Percentiles rank a stretch among this genome's conserved stretches.
Evolutionary conservation across 179 eudicot genomes (phyloP).

Genomic region (Amaranthus tricolor): DNA sequence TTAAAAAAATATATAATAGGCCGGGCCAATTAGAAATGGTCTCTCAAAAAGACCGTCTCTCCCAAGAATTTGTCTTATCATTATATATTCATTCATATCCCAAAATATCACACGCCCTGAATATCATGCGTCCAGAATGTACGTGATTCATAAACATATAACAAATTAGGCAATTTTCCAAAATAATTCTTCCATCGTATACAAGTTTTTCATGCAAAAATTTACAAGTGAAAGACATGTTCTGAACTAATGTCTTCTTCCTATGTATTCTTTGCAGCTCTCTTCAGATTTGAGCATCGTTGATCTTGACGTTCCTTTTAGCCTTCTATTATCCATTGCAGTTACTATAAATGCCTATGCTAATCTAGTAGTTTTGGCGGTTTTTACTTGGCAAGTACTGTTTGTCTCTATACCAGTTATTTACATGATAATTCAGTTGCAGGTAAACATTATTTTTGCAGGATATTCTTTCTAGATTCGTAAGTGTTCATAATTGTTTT

Average conservation of each 20-base stretch:
- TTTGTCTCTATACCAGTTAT: slow-evolving; percentile 64
- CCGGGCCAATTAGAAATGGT: no score
- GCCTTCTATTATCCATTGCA: slow-evolving; percentile 45
- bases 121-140: no score
- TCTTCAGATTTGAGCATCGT: slow-evolving; percentile 24
- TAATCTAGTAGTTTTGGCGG: slow-evolving; percentile 58
- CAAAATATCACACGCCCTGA: no score
- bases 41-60: no score
- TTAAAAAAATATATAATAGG: no score
- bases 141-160: no score
- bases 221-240: no score
- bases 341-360: slow-evolving; percentile 49
- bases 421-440: slow-evolving; percentile 49
- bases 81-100: no score
- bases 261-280: slow-evolving; percentile 23
- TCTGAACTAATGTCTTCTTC: slow-evolving; percentile 1
- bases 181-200: no score
- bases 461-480: not conserved
- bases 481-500: not conserved
- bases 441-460: slow-evolving; percentile 39
- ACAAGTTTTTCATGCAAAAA: no score
- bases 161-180: no score
- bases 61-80: no score
- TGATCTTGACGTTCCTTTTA: slow-evolving; percentile 19
- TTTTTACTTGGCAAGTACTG: slow-evolving; percentile 77